Base-by-base conservation (phyloP, 306 rosid species). In the Macrotyloma uniflorum region DNA sequence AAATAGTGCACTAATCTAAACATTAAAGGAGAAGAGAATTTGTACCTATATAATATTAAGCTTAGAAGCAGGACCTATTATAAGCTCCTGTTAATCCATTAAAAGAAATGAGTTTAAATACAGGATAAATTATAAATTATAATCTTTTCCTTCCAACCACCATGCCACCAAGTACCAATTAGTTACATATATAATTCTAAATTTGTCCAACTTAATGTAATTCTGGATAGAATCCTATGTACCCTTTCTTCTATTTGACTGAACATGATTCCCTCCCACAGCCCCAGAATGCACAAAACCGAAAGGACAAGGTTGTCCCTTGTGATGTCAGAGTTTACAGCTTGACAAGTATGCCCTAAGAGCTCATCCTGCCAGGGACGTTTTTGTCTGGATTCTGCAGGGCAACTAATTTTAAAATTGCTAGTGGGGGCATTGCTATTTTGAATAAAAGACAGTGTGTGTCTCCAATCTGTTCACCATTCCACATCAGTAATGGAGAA, bases 401-500 rank as follows among this genome's bases (percentile, higher is more conserved):
- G 45, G 18, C 58, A 69, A 23, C 18, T 0, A 12, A 33, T 77
- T 77, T 77, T 7, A 61, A 64, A 63, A 8, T 64, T 65, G 74
- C 42, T 14, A 22, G 26, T 66, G 9, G 64, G 51, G 18, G 32
- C 14, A 22, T 40, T 23, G 8, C 36, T 6, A 14, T 58, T 26
- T 24, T 16, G 16, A 63, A 35, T 63, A 36, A 16, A 58, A 58
- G 12, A 22, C 2, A 2, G 4, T 8, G 32, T 58, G 49, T 20
- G 11, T 55, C 30, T 4, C 42, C n/a, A 24, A 40, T 73, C 49
- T 57, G 36, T 54, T 54, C 33, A 0, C 24, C 5, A 3, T 72
- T 6, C 20, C 45, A 9, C 26, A 42, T 10, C 16, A 42, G 46
- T 0, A 61, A 83, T 72, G 79, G 79, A 83, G 75, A 72, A 24